Percentiles rank a stretch among this genome's conserved stretches.
These are phyloP conservation scores for Diplodia mutila DNA, from an alignment of 2,329 filamentous ascomycete species.

Conservation along the genomic window DNA sequence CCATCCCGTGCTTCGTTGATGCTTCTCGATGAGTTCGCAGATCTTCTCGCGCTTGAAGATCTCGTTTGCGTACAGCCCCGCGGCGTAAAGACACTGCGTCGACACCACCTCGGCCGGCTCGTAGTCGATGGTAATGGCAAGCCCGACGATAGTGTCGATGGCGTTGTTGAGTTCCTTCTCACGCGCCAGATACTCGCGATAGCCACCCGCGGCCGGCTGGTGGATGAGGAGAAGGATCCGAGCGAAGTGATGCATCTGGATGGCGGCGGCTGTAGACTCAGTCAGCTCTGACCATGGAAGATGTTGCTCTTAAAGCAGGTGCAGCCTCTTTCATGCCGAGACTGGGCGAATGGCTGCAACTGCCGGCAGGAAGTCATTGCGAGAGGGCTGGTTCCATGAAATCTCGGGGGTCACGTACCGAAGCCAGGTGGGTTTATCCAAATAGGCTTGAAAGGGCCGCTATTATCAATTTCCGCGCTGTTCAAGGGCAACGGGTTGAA, in stretches of 20 bases:
- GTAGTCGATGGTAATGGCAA: slow-evolving; percentile 21
- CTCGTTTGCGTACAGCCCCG: slow-evolving; percentile 31
- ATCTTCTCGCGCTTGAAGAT: slow-evolving; percentile 33
- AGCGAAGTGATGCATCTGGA: slow-evolving; percentile 59
- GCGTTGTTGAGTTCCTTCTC: slow-evolving; percentile 52
- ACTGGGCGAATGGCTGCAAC: neutral
- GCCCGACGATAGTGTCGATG: slow-evolving; percentile 41
- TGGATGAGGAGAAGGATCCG: slow-evolving; percentile 58
- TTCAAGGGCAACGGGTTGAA: slow-evolving; percentile 48
- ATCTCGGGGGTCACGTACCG: slow-evolving; percentile 33
- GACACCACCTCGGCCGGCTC: slow-evolving; percentile 24
- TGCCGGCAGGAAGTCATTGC: neutral
- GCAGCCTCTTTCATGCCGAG: neutral
- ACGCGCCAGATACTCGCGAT: slow-evolving; percentile 52
- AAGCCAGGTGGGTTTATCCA: slow-evolving; percentile 57
- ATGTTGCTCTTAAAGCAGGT: slow-evolving; percentile 22
- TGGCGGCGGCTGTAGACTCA: slow-evolving; percentile 45
- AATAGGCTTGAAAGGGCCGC: slow-evolving; percentile 48
- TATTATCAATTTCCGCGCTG: slow-evolving; percentile 9
- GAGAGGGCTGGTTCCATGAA: neutral
- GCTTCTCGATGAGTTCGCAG: slow-evolving; percentile 33
- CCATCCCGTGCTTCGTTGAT: slow-evolving; percentile 25
- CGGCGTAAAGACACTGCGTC: slow-evolving; percentile 27
- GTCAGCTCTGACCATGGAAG: slow-evolving; percentile 37
- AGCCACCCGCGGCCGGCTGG: slow-evolving; percentile 55